A percentile compares a stretch with the other conserved stretches of the same genome.
phyloP scores from a whole-genome alignment of 2,329 filamentous ascomycete genomes.

The Lasiodiplodia gonubiensis region DNA sequence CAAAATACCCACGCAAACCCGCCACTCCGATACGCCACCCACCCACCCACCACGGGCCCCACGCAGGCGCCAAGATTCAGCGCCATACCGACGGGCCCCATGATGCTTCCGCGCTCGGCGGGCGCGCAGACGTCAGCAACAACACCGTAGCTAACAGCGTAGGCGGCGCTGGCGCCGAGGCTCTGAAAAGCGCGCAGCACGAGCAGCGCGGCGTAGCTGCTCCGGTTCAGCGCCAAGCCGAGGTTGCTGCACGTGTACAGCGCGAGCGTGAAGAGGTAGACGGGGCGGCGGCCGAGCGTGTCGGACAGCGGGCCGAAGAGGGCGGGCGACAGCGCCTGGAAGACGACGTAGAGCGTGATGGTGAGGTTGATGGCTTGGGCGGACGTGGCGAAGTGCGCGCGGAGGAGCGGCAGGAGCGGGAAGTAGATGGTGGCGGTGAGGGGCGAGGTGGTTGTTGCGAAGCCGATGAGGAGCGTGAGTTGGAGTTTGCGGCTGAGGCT shows the following conservation, averaged over 20 bases:
- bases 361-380: background rate
- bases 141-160: background rate
- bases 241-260: rapidly evolving
- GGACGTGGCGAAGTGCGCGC: background rate
- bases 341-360: background rate
- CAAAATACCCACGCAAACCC: background rate
- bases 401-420: background rate
- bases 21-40: background rate
- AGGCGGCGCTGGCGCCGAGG: background rate
- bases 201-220: background rate
- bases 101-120: background rate
- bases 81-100: background rate
- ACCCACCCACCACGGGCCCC: background rate
- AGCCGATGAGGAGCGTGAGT: background rate
- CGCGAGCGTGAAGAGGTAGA: background rate
- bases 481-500: background rate
- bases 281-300: background rate
- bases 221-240: background rate
- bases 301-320: background rate
- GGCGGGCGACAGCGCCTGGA: background rate
- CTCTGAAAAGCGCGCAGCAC: background rate
- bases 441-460: background rate
- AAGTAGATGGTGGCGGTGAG: background rate
- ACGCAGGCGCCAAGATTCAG: background rate
- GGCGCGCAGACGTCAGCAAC: background rate